A percentile compares a stretch with the other conserved stretches of the same genome.
phyloP scores from a whole-genome alignment of 1,139 yeast genomes.

The Entelexis paramagnoliae region DNA sequence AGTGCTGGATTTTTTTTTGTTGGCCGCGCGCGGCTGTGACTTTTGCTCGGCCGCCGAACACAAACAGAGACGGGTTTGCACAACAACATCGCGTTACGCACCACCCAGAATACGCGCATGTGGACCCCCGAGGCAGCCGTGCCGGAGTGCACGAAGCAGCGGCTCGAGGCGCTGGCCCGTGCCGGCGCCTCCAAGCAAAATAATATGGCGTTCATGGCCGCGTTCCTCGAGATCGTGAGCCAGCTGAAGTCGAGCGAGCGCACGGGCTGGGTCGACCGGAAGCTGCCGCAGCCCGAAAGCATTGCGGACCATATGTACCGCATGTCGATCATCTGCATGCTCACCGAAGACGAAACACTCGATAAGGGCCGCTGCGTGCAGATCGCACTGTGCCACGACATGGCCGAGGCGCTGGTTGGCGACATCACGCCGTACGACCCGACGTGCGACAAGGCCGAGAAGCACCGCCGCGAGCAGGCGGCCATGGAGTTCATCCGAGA shows the following conservation, averaged over 20 bases:
- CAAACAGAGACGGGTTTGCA: background rate
- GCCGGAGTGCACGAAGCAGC: slow-evolving; percentile 17
- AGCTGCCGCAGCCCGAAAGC: slow-evolving; percentile 56
- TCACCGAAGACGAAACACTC: slow-evolving; percentile 45
- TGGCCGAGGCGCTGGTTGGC: slow-evolving; percentile 89
- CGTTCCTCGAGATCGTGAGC: slow-evolving; percentile 64
- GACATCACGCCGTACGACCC: slow-evolving; percentile 81
- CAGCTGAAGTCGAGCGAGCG: slow-evolving; percentile 70
- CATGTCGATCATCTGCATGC: slow-evolving; percentile 76
- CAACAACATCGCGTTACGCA: slow-evolving; percentile 5
- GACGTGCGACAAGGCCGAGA: slow-evolving; percentile 48
- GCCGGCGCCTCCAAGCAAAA: slow-evolving; percentile 11
- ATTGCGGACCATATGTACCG: slow-evolving; percentile 96
- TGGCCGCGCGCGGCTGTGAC: background rate
- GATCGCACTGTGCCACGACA: slow-evolving; percentile 84
- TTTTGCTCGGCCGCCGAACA: background rate
- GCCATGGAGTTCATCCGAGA: slow-evolving; percentile 61
- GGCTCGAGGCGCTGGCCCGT: slow-evolving; percentile 19
- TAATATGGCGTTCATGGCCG: slow-evolving; percentile 31
- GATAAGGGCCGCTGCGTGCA: slow-evolving; percentile 57
- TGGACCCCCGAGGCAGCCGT: slow-evolving; percentile 25
- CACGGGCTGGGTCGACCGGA: slow-evolving; percentile 88
- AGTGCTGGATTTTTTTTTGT: background rate
- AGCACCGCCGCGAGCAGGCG: slow-evolving; percentile 69
- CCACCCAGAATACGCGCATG: slow-evolving; percentile 11